Base-by-base conservation (phyloP, 73 alveolate species). In the Breviolum minutum region DNA sequence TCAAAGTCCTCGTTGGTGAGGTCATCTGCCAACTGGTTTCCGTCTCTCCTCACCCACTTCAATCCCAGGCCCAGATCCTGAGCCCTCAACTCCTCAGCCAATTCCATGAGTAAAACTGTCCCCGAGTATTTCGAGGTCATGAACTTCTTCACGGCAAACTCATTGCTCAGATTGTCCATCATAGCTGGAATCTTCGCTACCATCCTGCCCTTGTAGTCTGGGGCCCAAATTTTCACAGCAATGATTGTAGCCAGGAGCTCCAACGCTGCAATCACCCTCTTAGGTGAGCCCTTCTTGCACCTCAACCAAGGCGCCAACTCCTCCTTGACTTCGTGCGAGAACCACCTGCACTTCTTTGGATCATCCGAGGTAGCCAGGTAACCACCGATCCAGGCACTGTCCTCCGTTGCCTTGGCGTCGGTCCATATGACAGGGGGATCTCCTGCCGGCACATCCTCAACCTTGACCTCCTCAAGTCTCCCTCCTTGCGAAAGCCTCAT, bases 231-330 rank as follows among this genome's bases (percentile, higher is more conserved):
- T 63, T 86, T 86, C 63, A 85, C 60, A 27, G 77, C 74, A 30
- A 86, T 29, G 9, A 86, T 70, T 16, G 95, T 86, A 11, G 82
- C 95, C 63, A 86, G 95, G 82, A 86, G 81, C 66, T 86, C 95
- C 64, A 86, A 27, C 22, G 82, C 94, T 16, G 95, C 95, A 11
- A 86, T 63, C 32, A 24, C n/a, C 40, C 81, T 63, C 16, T 86
- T 86, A 30, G 81, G 64, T 12, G 27, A 32, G 32, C 66, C 66
- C 27, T 61, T 61, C 5, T 13, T n/a, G 16, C 9, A 62, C 5
- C 63, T 71, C 13, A 70, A 30, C 95, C 95, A 86, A 0, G 95
- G 95, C 2, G 95, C 95, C 81, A 70, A 63, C 30, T 70, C 80
- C 80, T 70, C 27, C 30, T 8, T 70, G 30, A 70, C 80, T 30